Evolutionary conservation across 73 alveolate species (phyloP).

Genomic region (Paramecium primaurelia): DNA sequence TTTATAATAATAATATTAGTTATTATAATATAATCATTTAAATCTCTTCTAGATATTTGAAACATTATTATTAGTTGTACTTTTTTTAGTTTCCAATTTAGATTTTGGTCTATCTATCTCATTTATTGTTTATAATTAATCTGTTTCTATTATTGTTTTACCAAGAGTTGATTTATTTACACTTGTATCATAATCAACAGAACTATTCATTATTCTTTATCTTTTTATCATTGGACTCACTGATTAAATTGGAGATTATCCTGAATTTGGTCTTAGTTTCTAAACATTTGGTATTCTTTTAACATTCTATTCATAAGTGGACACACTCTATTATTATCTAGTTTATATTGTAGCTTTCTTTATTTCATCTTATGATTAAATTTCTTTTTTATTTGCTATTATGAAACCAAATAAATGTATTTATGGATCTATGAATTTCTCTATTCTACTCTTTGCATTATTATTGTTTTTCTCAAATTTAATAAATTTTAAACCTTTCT

Average conservation of each 20-base stretch:
- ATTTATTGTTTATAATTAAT: background rate
- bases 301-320: background rate
- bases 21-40: background rate
- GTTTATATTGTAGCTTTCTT: background rate
- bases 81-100: background rate
- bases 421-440: constrained; percentile 32
- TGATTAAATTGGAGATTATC: background rate
- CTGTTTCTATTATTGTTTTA: background rate
- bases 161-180: background rate
- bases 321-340: background rate
- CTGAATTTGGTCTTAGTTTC: background rate
- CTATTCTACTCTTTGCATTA: background rate
- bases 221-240: constrained; percentile 3
- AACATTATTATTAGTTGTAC: background rate
- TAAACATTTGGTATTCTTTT: background rate
- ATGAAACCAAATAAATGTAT: constrained; percentile 40
- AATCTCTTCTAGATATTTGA: constrained; percentile 8
- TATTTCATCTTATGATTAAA: background rate
- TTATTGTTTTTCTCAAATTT: background rate
- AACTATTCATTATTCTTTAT: background rate
- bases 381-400: background rate
- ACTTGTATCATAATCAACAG: constrained; percentile 18
- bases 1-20: background rate
- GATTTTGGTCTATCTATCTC: constrained; percentile 20
- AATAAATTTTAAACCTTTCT: constrained; percentile 6